These are phyloP conservation scores for Geranium brycei DNA, from an alignment of 345 rosid species.

Conservation along the genomic window DNA sequence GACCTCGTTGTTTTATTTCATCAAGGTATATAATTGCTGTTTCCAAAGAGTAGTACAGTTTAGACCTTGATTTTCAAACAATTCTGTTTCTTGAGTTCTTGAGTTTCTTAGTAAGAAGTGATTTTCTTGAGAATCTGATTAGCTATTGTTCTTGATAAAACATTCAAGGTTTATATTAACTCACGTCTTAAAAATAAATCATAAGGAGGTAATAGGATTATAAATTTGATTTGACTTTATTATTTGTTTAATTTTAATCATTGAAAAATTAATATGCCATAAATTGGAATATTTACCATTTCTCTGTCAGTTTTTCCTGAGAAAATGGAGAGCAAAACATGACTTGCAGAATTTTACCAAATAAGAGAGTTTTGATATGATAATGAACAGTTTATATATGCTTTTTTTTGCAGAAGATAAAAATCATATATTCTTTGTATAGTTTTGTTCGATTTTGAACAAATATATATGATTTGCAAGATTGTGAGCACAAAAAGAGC, in stretches of 20 bases:
- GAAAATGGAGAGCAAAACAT: background rate
- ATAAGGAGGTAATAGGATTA: too few species aligned
- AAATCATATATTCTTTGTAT: too few species aligned
- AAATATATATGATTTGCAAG: background rate
- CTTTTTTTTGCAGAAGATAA: too few species aligned
- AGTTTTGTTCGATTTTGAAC: background rate
- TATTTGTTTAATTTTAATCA: too few species aligned
- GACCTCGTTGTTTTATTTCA: background rate
- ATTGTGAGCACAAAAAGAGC: background rate
- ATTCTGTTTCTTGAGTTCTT: background rate
- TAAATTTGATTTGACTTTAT: too few species aligned
- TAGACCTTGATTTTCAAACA: background rate
- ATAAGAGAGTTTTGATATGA: too few species aligned
- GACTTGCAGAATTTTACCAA: background rate
- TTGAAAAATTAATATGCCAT: too few species aligned
- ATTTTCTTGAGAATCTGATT: too few species aligned
- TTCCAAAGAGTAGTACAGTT: background rate
- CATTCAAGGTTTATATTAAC: too few species aligned
- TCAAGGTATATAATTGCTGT: background rate
- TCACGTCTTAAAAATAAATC: too few species aligned
- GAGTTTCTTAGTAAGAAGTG: background rate
- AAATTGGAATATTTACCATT: too few species aligned
- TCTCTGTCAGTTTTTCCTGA: background rate
- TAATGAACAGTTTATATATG: background rate
- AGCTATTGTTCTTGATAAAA: too few species aligned